phyloP scores from a whole-genome alignment of 1,284 basidiomycete genomes.

The Cerioporus squamosus region DNA sequence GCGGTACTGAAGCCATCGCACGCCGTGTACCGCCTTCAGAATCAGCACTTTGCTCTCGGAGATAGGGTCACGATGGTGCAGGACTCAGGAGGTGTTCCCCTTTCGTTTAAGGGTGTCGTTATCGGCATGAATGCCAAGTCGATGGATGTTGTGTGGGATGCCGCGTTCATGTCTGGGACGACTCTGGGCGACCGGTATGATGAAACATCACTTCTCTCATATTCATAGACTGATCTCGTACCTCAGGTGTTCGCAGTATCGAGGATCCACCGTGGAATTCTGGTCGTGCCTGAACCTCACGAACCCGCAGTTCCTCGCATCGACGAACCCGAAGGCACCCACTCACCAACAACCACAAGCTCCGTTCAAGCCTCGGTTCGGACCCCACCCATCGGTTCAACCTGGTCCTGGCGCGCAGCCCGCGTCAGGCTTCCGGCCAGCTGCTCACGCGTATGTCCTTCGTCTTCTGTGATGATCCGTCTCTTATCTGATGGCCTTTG shows the following conservation, averaged over 20 bases:
- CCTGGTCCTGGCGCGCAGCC: constrained; percentile 54
- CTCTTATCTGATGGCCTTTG: constrained; percentile 11
- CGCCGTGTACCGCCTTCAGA: constrained; percentile 87
- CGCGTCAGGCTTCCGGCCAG: constrained; percentile 64
- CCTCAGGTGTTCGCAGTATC: constrained; percentile 84
- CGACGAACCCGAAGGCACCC: constrained; percentile 59
- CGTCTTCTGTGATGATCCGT: background rate
- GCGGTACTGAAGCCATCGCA: constrained; percentile 94
- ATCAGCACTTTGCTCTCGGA: constrained; percentile 91
- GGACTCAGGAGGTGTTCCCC: constrained; percentile 92
- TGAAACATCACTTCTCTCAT: constrained; percentile 8
- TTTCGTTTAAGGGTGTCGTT: constrained; percentile 93
- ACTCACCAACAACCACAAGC: constrained; percentile 44
- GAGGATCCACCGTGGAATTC: constrained; percentile 86
- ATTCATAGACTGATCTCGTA: background rate
- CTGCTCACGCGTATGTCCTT: constrained; percentile 41
- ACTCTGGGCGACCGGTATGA: constrained; percentile 84
- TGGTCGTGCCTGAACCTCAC: constrained; percentile 87
- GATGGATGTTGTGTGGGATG: constrained; percentile 98
- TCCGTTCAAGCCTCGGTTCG: constrained; percentile 70
- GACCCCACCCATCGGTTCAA: constrained; percentile 64
- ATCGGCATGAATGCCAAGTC: constrained; percentile 86
- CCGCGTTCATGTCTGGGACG: constrained; percentile 91
- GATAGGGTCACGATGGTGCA: constrained; percentile 96
- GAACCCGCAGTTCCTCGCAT: constrained; percentile 79